Conservation (phyloP, 805 yeast species). For the Saccharomycopsis fodiens region DNA sequence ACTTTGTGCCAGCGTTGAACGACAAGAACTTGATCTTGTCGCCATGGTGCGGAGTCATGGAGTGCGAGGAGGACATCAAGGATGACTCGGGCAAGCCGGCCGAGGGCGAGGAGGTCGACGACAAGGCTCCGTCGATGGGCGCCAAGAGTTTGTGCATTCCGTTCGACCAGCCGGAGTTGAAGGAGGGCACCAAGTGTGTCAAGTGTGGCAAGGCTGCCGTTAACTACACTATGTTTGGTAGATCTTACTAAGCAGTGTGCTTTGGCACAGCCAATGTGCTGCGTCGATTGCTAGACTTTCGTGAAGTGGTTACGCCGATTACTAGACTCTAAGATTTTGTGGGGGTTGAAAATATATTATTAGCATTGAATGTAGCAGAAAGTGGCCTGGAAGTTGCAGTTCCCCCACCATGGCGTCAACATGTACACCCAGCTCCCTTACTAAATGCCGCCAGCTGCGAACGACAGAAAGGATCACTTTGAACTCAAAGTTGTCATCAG, state of each 20-base stretch:
- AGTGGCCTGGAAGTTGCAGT: too few relatives aligned
- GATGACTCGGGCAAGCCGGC: slow-evolving; percentile 73
- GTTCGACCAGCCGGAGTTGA: slow-evolving; percentile 79
- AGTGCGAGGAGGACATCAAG: slow-evolving; percentile 96
- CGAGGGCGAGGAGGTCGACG: slow-evolving; percentile 84
- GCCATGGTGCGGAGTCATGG: slow-evolving; percentile 96
- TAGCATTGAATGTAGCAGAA: too few relatives aligned
- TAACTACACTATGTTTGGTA: slow-evolving; percentile 91
- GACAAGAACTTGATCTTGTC: slow-evolving; percentile 82
- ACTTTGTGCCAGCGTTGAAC: slow-evolving; percentile 88
- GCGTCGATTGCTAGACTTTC: background rate
- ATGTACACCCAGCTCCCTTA: too few relatives aligned
- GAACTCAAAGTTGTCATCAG: too few relatives aligned
- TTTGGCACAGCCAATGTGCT: too few relatives aligned
- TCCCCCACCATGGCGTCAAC: too few relatives aligned
- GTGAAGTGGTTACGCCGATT: background rate
- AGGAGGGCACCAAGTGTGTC: slow-evolving; percentile 77
- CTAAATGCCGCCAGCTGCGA: too few relatives aligned
- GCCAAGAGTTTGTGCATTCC: slow-evolving; percentile 98
- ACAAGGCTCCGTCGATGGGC: slow-evolving; percentile 98
- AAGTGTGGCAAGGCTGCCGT: slow-evolving; percentile 72
- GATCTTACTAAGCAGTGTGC: slow-evolving; percentile 56
- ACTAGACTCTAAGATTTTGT: background rate
- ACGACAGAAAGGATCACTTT: too few relatives aligned
- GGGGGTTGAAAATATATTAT: too few relatives aligned